Percentiles rank a stretch among this genome's conserved stretches.
Conservation (phyloP, 1,139 yeast species). For the Magnusiomyces paraingens region DNA sequence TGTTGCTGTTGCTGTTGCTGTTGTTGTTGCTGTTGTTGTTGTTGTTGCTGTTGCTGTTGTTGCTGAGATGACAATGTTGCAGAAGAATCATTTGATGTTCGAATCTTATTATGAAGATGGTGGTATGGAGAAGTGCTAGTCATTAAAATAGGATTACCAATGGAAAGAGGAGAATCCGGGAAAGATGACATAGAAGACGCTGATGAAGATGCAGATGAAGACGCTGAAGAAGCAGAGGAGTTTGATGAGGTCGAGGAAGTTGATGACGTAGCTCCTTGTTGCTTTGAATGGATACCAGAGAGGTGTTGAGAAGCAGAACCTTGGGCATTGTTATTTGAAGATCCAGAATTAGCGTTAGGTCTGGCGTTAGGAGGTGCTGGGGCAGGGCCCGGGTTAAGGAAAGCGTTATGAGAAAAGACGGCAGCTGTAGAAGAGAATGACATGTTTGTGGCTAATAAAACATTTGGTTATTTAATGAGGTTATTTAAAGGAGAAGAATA, state of each 20-base stretch:
- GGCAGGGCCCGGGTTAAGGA: slow-evolving; percentile 38
- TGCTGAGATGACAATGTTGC: slow-evolving; percentile 16
- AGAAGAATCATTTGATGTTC: slow-evolving; percentile 11
- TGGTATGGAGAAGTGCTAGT: background rate
- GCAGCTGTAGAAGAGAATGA: slow-evolving; percentile 27
- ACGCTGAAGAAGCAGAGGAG: background rate
- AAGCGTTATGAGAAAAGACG: slow-evolving; percentile 32
- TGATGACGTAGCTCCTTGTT: background rate
- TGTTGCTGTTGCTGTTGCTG: slow-evolving; percentile 11
- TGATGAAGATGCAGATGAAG: background rate
- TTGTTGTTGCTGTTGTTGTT: slow-evolving; percentile 15
- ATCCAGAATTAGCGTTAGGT: background rate
- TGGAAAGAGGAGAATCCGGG: background rate
- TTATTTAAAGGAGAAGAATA: background rate
- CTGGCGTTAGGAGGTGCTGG: slow-evolving; percentile 33
- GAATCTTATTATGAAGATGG: slow-evolving; percentile 15
- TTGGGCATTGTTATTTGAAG: slow-evolving; percentile 2
- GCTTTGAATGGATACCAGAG: background rate
- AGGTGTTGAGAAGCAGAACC: slow-evolving; percentile 1
- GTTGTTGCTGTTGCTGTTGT: slow-evolving; percentile 14
- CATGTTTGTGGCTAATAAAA: slow-evolving; percentile 15
- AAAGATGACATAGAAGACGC: background rate
- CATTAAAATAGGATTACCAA: background rate
- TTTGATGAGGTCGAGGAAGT: background rate
- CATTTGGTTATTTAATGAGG: background rate